These are phyloP conservation scores for Boletus speciosus DNA, from an alignment of 768 basidiomycete species.

Conservation along the genomic window DNA sequence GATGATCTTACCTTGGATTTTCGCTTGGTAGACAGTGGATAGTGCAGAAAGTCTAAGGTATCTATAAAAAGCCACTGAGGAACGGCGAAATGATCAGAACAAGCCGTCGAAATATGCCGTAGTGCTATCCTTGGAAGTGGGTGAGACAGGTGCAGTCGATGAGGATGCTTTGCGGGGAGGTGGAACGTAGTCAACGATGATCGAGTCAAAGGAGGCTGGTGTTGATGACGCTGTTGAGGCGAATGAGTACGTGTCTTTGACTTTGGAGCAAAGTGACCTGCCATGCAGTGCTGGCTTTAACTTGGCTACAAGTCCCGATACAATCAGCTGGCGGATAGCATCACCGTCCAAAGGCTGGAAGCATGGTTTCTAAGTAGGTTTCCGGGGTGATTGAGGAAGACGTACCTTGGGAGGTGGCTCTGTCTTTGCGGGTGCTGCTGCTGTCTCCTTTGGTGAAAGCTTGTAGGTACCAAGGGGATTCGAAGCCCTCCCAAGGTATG, in stretches of 20 bases:
- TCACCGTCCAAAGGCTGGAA: slow-evolving; percentile 57
- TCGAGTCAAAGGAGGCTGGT: slow-evolving; percentile 62
- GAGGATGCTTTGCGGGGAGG: slow-evolving; percentile 24
- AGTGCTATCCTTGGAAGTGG: slow-evolving; percentile 27
- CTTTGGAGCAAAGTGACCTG: slow-evolving; percentile 22
- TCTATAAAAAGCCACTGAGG: slow-evolving; percentile 4
- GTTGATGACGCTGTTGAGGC: slow-evolving; percentile 37
- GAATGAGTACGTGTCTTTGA: slow-evolving; percentile 6
- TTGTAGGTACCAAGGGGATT: slow-evolving; percentile 74
- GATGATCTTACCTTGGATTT: not conserved
- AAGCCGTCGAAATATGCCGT: slow-evolving; percentile 43
- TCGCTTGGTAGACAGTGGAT: not conserved
- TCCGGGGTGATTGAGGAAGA: not conserved
- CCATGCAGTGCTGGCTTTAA: slow-evolving; percentile 48
- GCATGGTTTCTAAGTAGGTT: not conserved
- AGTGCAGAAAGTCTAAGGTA: slow-evolving; percentile 17
- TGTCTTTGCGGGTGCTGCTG: slow-evolving; percentile 32
- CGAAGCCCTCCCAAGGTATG: slow-evolving; percentile 80
- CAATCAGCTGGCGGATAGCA: slow-evolving; percentile 62
- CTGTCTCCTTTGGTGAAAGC: slow-evolving; percentile 31
- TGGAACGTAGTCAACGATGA: slow-evolving; percentile 72
- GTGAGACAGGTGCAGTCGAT: slow-evolving; percentile 1
- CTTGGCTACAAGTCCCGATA: slow-evolving; percentile 53
- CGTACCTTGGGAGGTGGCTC: slow-evolving; percentile 38
- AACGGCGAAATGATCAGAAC: slow-evolving; percentile 16